Conservation (phyloP, 768 basidiomycete species). For the Mycena vitilis region DNA sequence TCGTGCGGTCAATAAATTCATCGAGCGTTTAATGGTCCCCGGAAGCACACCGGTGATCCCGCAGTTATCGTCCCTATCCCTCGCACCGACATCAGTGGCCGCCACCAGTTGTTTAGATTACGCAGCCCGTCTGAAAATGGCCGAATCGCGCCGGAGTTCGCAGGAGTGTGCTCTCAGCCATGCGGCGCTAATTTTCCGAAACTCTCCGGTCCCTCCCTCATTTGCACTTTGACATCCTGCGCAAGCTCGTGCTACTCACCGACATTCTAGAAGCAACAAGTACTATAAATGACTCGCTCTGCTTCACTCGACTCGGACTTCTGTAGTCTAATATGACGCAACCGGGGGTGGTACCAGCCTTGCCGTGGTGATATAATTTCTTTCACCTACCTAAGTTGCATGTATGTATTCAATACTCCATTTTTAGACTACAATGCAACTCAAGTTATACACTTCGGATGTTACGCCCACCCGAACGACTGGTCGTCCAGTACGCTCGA, state of each 20-base stretch:
- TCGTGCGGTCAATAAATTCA: neutral
- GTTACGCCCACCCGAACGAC: constrained; percentile 25
- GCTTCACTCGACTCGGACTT: too few relatives aligned
- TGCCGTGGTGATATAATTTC: too few relatives aligned
- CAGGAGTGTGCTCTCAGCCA: neutral
- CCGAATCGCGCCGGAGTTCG: neutral
- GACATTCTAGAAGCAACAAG: neutral
- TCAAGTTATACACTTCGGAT: too few relatives aligned
- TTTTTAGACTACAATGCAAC: too few relatives aligned
- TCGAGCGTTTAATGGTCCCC: neutral
- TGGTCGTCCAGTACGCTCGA: constrained; percentile 9
- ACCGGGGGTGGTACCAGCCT: too few relatives aligned
- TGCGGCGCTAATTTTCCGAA: neutral
- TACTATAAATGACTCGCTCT: neutral
- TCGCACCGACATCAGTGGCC: neutral
- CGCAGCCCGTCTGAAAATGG: neutral
- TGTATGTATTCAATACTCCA: too few relatives aligned
- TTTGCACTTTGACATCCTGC: neutral
- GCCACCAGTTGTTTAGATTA: neutral
- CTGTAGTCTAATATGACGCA: too few relatives aligned
- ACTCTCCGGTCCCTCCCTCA: too few relatives aligned
- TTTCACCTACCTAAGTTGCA: too few relatives aligned
- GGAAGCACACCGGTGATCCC: neutral
- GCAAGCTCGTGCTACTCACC: neutral
- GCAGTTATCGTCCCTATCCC: neutral